phyloP scores from a whole-genome alignment of 495 filamentous ascomycete species.

The Mytilinidion resinicola region DNA sequence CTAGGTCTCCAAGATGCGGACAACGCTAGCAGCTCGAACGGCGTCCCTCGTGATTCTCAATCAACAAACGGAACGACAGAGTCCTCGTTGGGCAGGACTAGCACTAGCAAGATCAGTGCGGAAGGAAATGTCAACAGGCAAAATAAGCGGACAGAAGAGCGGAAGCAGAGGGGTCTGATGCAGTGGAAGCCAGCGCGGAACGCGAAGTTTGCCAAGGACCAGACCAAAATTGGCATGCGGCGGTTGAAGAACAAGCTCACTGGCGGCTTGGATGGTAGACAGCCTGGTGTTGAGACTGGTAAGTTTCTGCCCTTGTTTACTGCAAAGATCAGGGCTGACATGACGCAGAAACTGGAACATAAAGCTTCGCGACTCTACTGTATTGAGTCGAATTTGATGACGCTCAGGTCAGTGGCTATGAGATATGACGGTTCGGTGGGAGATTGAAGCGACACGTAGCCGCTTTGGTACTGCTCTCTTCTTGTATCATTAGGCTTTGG shows the following conservation, averaged over 20 bases:
- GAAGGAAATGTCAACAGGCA: constrained; percentile 39
- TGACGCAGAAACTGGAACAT: too few species aligned
- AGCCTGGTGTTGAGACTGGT: constrained; percentile 64
- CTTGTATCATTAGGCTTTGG: too few species aligned
- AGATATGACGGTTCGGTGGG: too few species aligned
- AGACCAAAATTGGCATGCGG: constrained; percentile 55
- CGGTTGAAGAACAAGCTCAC: constrained; percentile 49
- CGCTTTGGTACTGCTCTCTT: too few species aligned
- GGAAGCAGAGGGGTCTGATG: constrained; percentile 67
- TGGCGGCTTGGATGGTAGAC: constrained; percentile 51
- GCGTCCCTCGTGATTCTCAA: constrained; percentile 2
- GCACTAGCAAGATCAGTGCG: constrained; percentile 10
- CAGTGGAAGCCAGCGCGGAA: constrained; percentile 71
- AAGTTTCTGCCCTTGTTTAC: constrained; percentile 7
- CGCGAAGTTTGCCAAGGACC: constrained; percentile 63
- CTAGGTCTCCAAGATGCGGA: constrained; percentile 44
- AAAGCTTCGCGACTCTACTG: too few species aligned
- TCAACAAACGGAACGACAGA: neutral
- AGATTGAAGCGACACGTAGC: too few species aligned
- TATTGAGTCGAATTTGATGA: too few species aligned
- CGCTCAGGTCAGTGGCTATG: too few species aligned
- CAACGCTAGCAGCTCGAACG: constrained; percentile 29
- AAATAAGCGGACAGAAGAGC: constrained; percentile 55
- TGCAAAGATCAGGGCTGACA: neutral
- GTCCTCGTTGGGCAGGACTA: neutral